A percentile compares a stretch with the other conserved stretches of the same genome.
Conservation (phyloP, 257 asterid species). For the Echites panduratus region DNA sequence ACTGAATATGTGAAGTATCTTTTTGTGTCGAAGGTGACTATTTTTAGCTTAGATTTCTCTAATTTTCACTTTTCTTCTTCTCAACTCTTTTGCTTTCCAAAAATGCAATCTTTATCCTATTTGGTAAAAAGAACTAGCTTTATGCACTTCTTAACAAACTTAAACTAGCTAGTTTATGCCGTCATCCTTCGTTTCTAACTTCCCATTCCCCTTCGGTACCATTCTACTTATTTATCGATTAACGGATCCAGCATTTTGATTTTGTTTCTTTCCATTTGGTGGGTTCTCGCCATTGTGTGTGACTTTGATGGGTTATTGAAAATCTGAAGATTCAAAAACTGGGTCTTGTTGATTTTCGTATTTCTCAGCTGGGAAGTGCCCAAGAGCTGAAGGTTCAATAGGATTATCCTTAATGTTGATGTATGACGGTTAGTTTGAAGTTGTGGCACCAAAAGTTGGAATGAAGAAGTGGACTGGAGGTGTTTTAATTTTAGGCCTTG, state of each 20-base stretch:
- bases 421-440: not conserved
- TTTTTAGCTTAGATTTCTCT: not conserved
- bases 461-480: conserved; percentile 86
- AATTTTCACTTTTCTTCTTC: not conserved
- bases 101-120: not conserved
- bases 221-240: not conserved
- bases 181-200: not conserved
- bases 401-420: not conserved
- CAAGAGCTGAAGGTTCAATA: not conserved
- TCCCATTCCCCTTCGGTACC: not conserved
- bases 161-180: not conserved
- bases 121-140: not conserved
- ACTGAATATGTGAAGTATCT: not conserved
- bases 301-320: conserved; percentile 9
- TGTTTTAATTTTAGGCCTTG: conserved; percentile 46
- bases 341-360: not conserved
- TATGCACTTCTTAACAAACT: not conserved
- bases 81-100: not conserved
- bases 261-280: not conserved
- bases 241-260: not conserved
- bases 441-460: conserved; percentile 14
- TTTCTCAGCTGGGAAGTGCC: not conserved
- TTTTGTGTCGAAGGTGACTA: not conserved
- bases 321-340: conserved; percentile 2
- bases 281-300: conserved; percentile 1